These are phyloP conservation scores for Chrysochromulina tobinii DNA, from an alignment of 78 protist genomes.

Conservation along the genomic window DNA sequence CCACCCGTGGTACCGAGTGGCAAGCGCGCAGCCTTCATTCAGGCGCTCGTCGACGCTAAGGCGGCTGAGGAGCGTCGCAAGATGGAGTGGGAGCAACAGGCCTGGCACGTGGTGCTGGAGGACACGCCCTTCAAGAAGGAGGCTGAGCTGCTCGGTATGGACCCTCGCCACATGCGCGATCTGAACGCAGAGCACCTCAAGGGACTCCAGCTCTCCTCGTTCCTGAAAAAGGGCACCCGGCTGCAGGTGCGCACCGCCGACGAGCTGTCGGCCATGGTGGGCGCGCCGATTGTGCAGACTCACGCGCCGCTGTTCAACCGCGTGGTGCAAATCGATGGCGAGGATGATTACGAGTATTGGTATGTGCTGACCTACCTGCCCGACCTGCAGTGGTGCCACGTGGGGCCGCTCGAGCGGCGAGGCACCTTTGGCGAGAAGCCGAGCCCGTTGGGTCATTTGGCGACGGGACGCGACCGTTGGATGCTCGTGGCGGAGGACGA, in stretches of 20 bases:
- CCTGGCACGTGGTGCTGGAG: background rate
- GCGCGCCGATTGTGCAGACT: background rate
- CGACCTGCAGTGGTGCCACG: slow-evolving; percentile 48
- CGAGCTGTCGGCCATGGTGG: too few relatives aligned
- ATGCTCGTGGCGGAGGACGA: slow-evolving; percentile 30
- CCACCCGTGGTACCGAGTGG: background rate
- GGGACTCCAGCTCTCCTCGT: slow-evolving; percentile 2
- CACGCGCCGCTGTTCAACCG: background rate
- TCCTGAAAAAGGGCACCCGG: background rate
- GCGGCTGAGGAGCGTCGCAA: background rate
- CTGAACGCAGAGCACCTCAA: background rate
- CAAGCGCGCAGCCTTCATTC: slow-evolving; percentile 3
- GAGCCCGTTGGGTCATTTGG: background rate
- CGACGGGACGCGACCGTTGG: slow-evolving; percentile 15
- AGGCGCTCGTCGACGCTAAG: background rate
- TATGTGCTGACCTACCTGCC: slow-evolving; percentile 13
- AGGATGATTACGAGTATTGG: background rate
- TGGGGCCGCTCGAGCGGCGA: slow-evolving; percentile 23
- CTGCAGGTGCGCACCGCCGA: background rate
- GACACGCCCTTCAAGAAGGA: background rate
- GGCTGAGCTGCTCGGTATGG: background rate
- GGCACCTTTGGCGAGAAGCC: background rate
- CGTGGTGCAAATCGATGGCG: background rate
- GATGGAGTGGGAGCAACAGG: background rate
- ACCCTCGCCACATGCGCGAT: background rate